Evolutionary conservation across 257 asterid species (phyloP), one percentile per base, ranked within the genome.

Genomic region (Prunella vulgaris): DNA sequence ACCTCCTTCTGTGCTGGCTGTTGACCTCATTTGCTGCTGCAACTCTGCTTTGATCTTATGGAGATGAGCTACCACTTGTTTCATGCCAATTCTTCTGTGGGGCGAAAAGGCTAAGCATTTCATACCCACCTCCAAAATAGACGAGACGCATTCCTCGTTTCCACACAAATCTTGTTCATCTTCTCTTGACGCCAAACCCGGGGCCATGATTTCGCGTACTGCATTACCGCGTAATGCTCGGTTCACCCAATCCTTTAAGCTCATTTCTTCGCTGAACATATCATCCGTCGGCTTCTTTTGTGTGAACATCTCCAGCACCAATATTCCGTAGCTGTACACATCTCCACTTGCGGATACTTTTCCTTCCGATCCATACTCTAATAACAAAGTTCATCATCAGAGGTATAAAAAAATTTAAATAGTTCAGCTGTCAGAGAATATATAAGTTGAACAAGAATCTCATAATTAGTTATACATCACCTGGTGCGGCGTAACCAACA

Each of bases 241-340:
- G 25, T 53, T 66, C 3, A 74, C 78, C 80, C 80, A 77, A n/a
- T 68, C 56, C 38, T 64, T 77, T 53, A 77, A 33, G 73, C 38
- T 78, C 70, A 74, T 77, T 37, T 73, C 74, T 42, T 60, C 85
- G 40, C 54, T 61, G 28, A 73, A 77, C 66, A 80, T 51, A 5
- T 52, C 77, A 12, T 70, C 72, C 10, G 78, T 77, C 7, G 80
- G 84, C 18, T 64, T 73, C 63, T 74, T 80, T 52, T 68, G 44
- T n/a, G 80, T 73, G 37, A 56, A 24, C 37, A 32, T 32, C 37
- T 32, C 37, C 37, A 32, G 6, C 37, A 32, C 37, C 9, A 37
- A 37, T 37, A 37, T 37, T 37, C 44, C 44, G 3, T 37, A 37
- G 44, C 14, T 37, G 44, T 37, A 37, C 9, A 37, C 44, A 37